These are phyloP conservation scores for Diplosphaera chodatii DNA, from an alignment of 139 green algal genomes.

Conservation along the genomic window DNA sequence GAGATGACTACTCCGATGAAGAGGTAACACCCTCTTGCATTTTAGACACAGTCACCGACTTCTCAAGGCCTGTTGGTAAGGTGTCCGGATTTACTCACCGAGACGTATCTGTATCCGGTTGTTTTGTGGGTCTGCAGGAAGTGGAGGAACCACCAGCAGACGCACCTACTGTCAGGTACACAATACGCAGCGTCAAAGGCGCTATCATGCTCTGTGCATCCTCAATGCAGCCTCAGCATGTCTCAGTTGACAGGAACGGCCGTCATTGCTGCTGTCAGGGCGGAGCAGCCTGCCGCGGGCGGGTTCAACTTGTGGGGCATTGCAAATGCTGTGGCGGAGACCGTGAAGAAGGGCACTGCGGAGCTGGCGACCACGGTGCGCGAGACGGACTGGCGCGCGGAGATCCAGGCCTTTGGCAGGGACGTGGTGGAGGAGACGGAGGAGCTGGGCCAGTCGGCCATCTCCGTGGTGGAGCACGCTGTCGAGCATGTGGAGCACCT, in stretches of 20 bases:
- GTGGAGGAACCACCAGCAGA: too few species aligned
- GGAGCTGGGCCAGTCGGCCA: slow-evolving; percentile 19
- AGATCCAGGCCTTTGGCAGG: slow-evolving; percentile 58
- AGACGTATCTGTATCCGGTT: too few species aligned
- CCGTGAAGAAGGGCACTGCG: slow-evolving; percentile 51
- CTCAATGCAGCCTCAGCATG: too few species aligned
- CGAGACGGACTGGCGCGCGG: slow-evolving; percentile 65
- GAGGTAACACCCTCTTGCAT: background rate
- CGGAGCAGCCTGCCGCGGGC: background rate
- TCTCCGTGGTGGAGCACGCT: slow-evolving; percentile 21
- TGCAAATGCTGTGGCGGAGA: slow-evolving; percentile 43
- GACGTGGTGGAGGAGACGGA: slow-evolving; percentile 57
- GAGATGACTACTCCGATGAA: background rate
- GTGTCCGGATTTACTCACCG: too few species aligned
- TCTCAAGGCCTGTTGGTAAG: too few species aligned
- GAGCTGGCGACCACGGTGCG: slow-evolving; percentile 56
- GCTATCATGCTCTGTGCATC: too few species aligned
- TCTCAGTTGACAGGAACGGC: too few species aligned
- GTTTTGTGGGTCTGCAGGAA: too few species aligned
- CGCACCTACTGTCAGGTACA: too few species aligned
- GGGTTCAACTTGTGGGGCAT: slow-evolving; percentile 52
- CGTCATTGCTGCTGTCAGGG: background rate
- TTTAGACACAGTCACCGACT: background rate
- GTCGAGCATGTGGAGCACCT: slow-evolving; percentile 15
- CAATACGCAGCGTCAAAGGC: too few species aligned